Conservation (phyloP, 73 alveolate genomes). For the Paramecium primaurelia region DNA sequence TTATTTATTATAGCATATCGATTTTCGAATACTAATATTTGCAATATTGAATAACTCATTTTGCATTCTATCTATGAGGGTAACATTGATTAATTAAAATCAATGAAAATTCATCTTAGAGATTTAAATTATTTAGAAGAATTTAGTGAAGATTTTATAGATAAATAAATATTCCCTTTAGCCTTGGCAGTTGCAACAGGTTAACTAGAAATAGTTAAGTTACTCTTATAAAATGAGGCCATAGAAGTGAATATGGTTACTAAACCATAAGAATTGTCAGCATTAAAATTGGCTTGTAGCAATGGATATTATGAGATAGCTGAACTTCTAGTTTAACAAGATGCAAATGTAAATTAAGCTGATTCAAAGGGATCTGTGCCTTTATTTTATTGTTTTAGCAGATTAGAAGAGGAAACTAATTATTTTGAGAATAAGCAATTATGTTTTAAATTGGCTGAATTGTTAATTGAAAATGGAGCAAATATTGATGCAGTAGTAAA, state of each 20-base stretch:
- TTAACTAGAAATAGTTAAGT: constrained; percentile 33
- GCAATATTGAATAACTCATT: constrained; percentile 18
- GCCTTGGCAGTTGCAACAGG: constrained; percentile 53
- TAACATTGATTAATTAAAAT: constrained; percentile 2
- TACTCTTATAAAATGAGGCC: not conserved
- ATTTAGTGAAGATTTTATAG: constrained; percentile 49
- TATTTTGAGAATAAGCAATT: constrained; percentile 56
- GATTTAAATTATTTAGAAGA: constrained; percentile 60
- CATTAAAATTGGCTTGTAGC: constrained; percentile 53
- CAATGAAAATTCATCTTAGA: constrained; percentile 19
- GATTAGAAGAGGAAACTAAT: constrained; percentile 57
- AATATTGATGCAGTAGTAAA: constrained; percentile 58
- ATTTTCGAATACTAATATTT: constrained; percentile 4
- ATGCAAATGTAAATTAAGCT: constrained; percentile 37
- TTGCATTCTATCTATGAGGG: constrained; percentile 24
- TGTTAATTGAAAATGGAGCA: constrained; percentile 56
- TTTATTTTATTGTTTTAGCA: constrained; percentile 49
- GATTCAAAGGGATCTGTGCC: constrained; percentile 53
- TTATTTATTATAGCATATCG: constrained; percentile 1
- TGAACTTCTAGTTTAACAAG: constrained; percentile 48
- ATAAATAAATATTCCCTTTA: constrained; percentile 46
- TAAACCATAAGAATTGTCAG: constrained; percentile 40
- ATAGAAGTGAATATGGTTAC: constrained; percentile 48
- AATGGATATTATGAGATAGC: constrained; percentile 61
- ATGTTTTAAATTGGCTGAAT: constrained; percentile 57